Conservation (phyloP, 768 basidiomycete species). For the Pleurotus citrinopileatus region DNA sequence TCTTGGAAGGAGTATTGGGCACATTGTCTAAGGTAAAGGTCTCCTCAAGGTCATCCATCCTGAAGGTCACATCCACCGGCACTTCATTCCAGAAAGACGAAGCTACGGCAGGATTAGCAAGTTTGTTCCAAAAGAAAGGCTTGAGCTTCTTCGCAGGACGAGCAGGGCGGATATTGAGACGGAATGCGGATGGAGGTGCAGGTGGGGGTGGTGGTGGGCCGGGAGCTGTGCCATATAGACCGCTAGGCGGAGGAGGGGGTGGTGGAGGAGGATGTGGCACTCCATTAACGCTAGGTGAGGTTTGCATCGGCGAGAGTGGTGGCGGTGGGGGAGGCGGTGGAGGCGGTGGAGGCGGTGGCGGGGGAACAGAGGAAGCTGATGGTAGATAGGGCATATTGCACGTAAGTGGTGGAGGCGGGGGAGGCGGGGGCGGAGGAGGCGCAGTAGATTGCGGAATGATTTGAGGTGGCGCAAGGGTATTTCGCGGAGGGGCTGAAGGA, state of each 20-base stretch:
- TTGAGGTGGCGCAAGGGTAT: constrained; percentile 15
- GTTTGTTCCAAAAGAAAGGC: constrained; percentile 92
- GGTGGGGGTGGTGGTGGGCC: constrained; percentile 34
- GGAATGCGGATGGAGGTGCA: constrained; percentile 31
- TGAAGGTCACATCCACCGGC: constrained; percentile 37
- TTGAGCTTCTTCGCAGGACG: constrained; percentile 62
- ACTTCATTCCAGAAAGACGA: constrained; percentile 74
- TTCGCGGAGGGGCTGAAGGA: constrained; percentile 17
- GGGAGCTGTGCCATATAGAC: no score
- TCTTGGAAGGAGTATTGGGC: constrained; percentile 37
- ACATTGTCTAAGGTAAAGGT: constrained; percentile 63
- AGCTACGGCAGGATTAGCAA: constrained; percentile 38
- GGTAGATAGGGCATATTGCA: no score
- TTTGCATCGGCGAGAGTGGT: no score
- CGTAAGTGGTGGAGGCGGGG: constrained; percentile 16
- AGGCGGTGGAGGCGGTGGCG: constrained; percentile 36
- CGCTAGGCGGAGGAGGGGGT: constrained; percentile 12
- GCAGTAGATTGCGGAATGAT: no score
- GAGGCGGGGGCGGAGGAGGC: constrained; percentile 22
- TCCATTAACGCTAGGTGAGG: no score
- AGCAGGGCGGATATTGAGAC: constrained; percentile 24
- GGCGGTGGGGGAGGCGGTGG: no score
- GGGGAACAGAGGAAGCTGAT: constrained; percentile 25
- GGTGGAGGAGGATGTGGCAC: no score
- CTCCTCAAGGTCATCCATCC: constrained; percentile 69